Percentiles rank a stretch among this genome's conserved stretches.
Conservation (phyloP, 331 rosid genomes). For the Malus hybrid region DNA sequence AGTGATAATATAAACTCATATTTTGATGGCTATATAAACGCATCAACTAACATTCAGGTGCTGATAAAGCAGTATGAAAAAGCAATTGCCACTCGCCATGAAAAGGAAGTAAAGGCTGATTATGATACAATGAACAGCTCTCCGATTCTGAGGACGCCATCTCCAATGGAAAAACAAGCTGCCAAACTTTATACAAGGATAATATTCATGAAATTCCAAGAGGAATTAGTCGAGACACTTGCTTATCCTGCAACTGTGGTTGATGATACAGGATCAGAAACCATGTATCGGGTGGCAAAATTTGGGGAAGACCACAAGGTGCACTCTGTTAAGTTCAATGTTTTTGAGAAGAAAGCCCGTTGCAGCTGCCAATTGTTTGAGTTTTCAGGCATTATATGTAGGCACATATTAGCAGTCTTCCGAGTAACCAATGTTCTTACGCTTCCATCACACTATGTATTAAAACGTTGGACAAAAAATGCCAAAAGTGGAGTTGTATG, state of each 20-base stretch:
- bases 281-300: constrained; percentile 25
- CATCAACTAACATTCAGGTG: constrained; percentile 27
- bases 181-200: constrained; percentile 30
- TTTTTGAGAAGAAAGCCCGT: constrained; percentile 27
- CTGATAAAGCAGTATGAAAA: constrained; percentile 31
- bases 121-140: constrained; percentile 21
- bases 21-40: constrained; percentile 33
- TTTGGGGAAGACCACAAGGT: constrained; percentile 25
- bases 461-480: constrained; percentile 33
- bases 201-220: constrained; percentile 33
- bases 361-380: constrained; percentile 34
- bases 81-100: constrained; percentile 21
- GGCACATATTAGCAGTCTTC: constrained; percentile 34
- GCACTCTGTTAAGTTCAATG: constrained; percentile 21
- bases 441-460: constrained; percentile 24
- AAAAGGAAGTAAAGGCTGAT: constrained; percentile 32
- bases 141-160: constrained; percentile 29
- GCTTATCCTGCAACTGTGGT: constrained; percentile 31
- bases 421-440: constrained; percentile 32
- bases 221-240: constrained; percentile 38
- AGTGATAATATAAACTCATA: constrained; percentile 23
- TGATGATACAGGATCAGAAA: constrained; percentile 26
- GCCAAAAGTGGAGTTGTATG: constrained; percentile 30
- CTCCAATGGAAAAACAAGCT: constrained; percentile 45
- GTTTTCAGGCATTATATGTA: constrained; percentile 28